Evolutionary conservation across 108 stramenopile species (phyloP).

Genomic region (Schizochytrium sp.): DNA sequence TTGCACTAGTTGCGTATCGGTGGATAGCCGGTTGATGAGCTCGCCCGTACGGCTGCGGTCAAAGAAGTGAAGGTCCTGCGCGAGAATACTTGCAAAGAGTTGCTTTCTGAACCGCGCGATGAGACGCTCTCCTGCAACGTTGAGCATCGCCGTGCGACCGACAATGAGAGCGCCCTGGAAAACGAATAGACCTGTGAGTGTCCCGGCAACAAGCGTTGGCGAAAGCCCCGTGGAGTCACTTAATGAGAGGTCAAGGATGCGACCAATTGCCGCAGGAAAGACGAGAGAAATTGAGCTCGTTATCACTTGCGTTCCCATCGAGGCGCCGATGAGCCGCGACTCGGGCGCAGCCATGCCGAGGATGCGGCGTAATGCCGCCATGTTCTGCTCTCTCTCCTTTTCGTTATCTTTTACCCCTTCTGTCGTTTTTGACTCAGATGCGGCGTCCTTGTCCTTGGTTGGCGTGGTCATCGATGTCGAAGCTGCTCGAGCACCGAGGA

Average conservation of each 20-base stretch:
- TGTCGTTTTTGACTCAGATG: not conserved
- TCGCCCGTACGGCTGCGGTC: constrained; percentile 63
- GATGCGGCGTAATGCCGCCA: not conserved
- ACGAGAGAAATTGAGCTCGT: constrained; percentile 15
- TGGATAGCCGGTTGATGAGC: constrained; percentile 63
- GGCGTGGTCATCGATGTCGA: no score
- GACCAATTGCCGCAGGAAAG: constrained; percentile 13
- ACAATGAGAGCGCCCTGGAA: constrained; percentile 12
- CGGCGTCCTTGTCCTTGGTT: no score
- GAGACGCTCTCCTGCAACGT: constrained; percentile 63
- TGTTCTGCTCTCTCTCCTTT: not conserved
- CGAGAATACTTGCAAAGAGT: constrained; percentile 53
- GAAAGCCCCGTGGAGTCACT: not conserved
- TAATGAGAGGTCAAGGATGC: not conserved
- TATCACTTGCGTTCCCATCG: not conserved
- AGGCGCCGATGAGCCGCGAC: not conserved
- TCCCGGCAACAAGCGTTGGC: not conserved
- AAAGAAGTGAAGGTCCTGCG: constrained; percentile 64
- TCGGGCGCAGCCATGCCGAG: not conserved
- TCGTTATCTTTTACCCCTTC: not conserved
- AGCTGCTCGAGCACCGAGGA: no score
- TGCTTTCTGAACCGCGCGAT: constrained; percentile 55
- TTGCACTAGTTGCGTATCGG: constrained; percentile 64
- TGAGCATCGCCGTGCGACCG: not conserved
- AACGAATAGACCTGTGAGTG: not conserved